Percentiles rank a stretch among this genome's conserved stretches.
These are phyloP conservation scores for Fusarium sulawesiense DNA, from an alignment of 2,329 filamentous ascomycete genomes.

Conservation along the genomic window DNA sequence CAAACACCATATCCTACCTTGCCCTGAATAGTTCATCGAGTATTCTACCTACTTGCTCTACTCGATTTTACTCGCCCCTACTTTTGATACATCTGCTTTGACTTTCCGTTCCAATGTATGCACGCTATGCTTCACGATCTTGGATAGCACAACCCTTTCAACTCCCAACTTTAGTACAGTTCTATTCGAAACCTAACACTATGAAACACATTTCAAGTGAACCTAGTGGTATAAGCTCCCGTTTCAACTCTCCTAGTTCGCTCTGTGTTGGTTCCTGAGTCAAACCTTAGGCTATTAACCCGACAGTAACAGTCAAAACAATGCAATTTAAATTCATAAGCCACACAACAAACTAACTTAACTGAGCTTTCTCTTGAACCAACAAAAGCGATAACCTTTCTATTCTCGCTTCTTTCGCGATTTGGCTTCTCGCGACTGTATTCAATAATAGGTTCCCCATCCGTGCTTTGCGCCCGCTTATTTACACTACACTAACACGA, in stretches of 20 bases:
- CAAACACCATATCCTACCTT: background rate
- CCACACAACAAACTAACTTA: constrained; percentile 8
- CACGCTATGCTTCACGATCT: background rate
- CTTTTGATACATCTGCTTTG: background rate
- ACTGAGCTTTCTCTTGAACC: background rate
- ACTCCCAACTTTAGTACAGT: background rate
- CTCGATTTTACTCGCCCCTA: background rate
- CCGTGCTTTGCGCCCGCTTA: constrained; percentile 5
- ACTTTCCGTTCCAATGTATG: background rate
- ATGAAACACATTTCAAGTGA: background rate
- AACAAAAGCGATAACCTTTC: background rate
- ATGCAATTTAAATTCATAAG: background rate
- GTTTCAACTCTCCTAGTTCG: background rate
- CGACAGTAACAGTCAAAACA: background rate
- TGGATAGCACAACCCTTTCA: background rate
- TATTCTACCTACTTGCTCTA: background rate
- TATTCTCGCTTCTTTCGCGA: background rate
- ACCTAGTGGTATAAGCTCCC: background rate
- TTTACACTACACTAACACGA: background rate
- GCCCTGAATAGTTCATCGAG: background rate
- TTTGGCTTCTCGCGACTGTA: background rate
- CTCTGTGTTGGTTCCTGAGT: constrained; percentile 2
- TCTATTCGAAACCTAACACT: background rate
- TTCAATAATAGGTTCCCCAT: constrained; percentile 2
- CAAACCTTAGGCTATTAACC: background rate